Conservation (phyloP, 1,284 basidiomycete genomes). For the Ustilago sp. region DNA sequence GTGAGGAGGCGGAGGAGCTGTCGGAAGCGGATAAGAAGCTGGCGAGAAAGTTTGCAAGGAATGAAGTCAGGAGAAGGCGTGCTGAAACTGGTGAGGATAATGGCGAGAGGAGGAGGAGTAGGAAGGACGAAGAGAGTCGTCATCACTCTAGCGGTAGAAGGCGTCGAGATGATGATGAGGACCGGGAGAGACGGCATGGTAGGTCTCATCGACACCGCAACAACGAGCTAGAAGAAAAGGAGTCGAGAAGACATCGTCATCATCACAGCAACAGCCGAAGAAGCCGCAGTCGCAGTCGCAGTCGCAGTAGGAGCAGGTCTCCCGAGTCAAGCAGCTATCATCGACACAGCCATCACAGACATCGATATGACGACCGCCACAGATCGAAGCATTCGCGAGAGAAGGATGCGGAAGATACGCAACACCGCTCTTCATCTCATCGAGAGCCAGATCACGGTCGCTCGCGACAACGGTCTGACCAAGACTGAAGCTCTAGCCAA, state of each 20-base stretch:
- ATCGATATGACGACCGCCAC: constrained; percentile 7
- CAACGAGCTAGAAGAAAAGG: constrained; percentile 11
- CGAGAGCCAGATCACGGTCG: neutral
- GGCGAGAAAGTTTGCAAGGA: constrained; percentile 51
- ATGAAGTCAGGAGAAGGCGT: constrained; percentile 37
- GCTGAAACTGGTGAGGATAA: constrained; percentile 27
- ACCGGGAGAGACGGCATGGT: constrained; percentile 10
- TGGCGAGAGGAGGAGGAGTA: constrained; percentile 14
- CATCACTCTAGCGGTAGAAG: constrained; percentile 18
- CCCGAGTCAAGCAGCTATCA: constrained; percentile 16
- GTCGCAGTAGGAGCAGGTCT: constrained; percentile 36
- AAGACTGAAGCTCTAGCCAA: neutral
- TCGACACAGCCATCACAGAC: constrained; percentile 1
- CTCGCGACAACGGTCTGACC: neutral
- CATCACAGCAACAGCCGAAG: constrained; percentile 1
- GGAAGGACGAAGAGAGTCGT: constrained; percentile 7
- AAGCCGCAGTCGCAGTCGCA: neutral
- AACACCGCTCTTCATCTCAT: constrained; percentile 7
- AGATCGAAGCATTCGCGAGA: neutral
- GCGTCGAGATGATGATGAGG: constrained; percentile 13
- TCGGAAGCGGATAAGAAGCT: constrained; percentile 52
- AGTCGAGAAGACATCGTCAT: constrained; percentile 17
- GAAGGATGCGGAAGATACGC: neutral
- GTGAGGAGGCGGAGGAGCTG: constrained; percentile 18
- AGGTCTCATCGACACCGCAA: constrained; percentile 12